Evolutionary conservation across 2,329 filamentous ascomycete genomes (phyloP), one percentile per base, ranked within the genome.

Genomic region (Dryadomyces quercivorus): DNA sequence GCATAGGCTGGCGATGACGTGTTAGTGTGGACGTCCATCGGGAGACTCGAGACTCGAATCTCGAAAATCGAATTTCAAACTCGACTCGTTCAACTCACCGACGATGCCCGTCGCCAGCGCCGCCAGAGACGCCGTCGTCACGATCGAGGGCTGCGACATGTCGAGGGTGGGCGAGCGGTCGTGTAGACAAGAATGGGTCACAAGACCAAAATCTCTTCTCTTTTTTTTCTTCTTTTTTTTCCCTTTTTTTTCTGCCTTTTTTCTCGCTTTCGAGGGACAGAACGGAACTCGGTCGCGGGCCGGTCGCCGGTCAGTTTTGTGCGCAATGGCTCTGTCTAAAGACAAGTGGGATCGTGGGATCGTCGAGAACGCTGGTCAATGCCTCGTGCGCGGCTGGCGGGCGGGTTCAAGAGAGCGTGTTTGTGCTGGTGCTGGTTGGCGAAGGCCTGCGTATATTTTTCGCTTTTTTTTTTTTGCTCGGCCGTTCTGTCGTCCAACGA

Each of bases 81-180:
- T n/a, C n/a, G n/a, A n/a, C n/a, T n/a, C n/a, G n/a, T n/a, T n/a
- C n/a, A 16, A 34, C 69, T 65, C 75, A 85, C 81, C 81, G 62
- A 82, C 64, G 54, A 82, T 59, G 60, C 78, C 80, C 52, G 80
- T 79, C 55, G 79, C 79, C 60, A 78, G 69, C 51, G 78, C 80
- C 64, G 79, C 80, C 64, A 81, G 75, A 55, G 78, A 78, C 66
- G 80, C 77, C 66, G 79, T 81, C 67, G 80, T 75, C 65, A 82
- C 65, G 60, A 64, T 77, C 63, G 77, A 77, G 64, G 79, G 74
- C 59, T 77, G 78, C 69, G 80, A 75, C 68, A 81, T 75, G 80
- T 69, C 45, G 18, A 34, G 40, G 18, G 16, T n/a, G n/a, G n/a
- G n/a, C n/a, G n/a, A n/a, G n/a, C n/a, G n/a, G n/a, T n/a, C n/a